phyloP scores from a whole-genome alignment of 306 rosid species.

The Oemleria cerasiformis region DNA sequence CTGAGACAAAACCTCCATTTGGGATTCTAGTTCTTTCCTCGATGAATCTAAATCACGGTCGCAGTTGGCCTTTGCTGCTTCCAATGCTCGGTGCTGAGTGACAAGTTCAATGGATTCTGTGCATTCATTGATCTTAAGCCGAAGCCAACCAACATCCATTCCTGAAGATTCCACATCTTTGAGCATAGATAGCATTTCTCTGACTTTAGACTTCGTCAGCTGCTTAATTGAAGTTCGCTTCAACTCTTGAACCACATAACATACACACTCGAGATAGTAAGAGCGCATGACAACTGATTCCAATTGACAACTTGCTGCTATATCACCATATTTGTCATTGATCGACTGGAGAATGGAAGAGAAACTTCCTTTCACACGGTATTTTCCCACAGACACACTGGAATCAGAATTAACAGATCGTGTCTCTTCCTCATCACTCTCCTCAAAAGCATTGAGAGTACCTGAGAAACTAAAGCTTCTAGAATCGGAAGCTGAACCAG shows the following conservation, averaged over 20 bases:
- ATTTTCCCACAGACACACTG: constrained; percentile 62
- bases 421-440: constrained; percentile 53
- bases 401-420: constrained; percentile 49
- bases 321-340: constrained; percentile 70
- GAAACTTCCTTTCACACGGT: constrained; percentile 59
- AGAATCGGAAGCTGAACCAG: constrained; percentile 34
- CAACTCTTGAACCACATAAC: constrained; percentile 74
- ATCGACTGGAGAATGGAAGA: constrained; percentile 56
- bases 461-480: constrained; percentile 51
- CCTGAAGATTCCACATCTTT: constrained; percentile 79
- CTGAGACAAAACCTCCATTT: constrained; percentile 43
- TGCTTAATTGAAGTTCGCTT: constrained; percentile 38
- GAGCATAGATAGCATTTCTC: constrained; percentile 65
- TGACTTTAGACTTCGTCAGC: constrained; percentile 55
- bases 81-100: constrained; percentile 37
- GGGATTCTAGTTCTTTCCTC: constrained; percentile 52
- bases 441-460: constrained; percentile 33
- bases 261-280: constrained; percentile 72
- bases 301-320: constrained; percentile 64
- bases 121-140: constrained; percentile 40
- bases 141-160: constrained; percentile 65
- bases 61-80: constrained; percentile 44
- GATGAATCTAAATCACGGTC: constrained; percentile 40
- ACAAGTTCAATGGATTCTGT: constrained; percentile 47
- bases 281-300: constrained; percentile 79